Conservation (phyloP, 2,329 filamentous ascomycete genomes). For the Tolypocladium pustulatum region DNA sequence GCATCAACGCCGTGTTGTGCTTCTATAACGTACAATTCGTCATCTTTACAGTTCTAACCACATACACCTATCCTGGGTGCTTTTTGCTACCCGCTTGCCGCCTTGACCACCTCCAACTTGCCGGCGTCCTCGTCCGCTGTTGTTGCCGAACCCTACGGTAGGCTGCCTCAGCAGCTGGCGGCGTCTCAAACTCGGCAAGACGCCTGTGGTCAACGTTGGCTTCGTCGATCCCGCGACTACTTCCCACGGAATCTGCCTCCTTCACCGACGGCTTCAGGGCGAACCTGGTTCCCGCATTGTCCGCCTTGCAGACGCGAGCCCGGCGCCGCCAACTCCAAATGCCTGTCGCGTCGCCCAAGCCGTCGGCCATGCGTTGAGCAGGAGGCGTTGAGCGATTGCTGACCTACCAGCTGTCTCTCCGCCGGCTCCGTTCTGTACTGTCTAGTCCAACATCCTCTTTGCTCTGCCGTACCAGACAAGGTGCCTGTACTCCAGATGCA, state of each 20-base stretch:
- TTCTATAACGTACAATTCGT: neutral
- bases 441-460: neutral
- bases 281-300: neutral
- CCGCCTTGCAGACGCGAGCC: constrained; percentile 7
- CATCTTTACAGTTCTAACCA: neutral
- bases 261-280: neutral
- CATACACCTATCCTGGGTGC: neutral
- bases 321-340: constrained; percentile 25
- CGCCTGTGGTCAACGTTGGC: neutral
- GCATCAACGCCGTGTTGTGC: neutral
- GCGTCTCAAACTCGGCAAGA: neutral
- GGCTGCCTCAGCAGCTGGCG: neutral
- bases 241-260: neutral
- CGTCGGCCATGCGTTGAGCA: constrained; percentile 29
- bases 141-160: neutral
- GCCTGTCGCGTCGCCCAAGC: constrained; percentile 21
- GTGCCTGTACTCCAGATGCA: constrained; percentile 41
- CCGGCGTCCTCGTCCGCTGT: neutral
- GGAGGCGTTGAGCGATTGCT: constrained; percentile 30
- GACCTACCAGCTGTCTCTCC: constrained; percentile 15
- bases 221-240: neutral
- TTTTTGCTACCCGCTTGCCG: neutral
- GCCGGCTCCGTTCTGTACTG: constrained; percentile 1
- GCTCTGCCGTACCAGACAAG: constrained; percentile 23
- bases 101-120: neutral